Evolutionary conservation across 2,329 filamentous ascomycete genomes (phyloP).

Genomic region (Huntiella savannae): DNA sequence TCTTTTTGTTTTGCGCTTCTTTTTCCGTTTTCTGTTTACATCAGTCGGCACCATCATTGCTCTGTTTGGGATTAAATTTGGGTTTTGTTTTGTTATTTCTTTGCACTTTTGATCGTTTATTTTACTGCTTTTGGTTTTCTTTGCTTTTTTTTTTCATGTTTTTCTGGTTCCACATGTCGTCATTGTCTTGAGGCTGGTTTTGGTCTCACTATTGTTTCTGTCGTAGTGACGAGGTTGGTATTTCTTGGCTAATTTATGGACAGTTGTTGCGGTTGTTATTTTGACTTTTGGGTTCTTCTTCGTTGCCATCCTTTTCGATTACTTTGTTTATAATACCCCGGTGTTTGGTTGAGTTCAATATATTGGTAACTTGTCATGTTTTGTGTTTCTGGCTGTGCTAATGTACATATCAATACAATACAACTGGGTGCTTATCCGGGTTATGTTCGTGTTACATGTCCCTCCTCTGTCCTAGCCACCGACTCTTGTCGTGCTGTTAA

Average conservation of each 20-base stretch:
- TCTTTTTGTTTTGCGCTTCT: conserved; percentile 1
- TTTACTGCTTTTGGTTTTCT: neutral
- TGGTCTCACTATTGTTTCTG: neutral
- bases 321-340: conserved; percentile 30
- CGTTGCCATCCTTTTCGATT: conserved; percentile 1
- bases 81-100: conserved; percentile 6
- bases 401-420: no score
- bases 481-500: no score
- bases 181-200: no score
- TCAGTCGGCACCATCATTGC: conserved; percentile 3
- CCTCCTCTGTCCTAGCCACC: no score
- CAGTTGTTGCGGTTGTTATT: neutral
- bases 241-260: no score
- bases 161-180: neutral
- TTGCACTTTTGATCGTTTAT: neutral
- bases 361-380: no score
- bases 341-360: conserved; percentile 3
- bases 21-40: neutral
- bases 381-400: no score
- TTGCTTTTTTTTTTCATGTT: neutral
- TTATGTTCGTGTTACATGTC: no score
- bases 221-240: neutral
- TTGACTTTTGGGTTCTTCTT: conserved; percentile 4
- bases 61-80: conserved; percentile 2
- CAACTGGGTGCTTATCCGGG: no score